phyloP scores from a whole-genome alignment of 108 stramenopile species.

The Cyclostephanos tholiformis region DNA sequence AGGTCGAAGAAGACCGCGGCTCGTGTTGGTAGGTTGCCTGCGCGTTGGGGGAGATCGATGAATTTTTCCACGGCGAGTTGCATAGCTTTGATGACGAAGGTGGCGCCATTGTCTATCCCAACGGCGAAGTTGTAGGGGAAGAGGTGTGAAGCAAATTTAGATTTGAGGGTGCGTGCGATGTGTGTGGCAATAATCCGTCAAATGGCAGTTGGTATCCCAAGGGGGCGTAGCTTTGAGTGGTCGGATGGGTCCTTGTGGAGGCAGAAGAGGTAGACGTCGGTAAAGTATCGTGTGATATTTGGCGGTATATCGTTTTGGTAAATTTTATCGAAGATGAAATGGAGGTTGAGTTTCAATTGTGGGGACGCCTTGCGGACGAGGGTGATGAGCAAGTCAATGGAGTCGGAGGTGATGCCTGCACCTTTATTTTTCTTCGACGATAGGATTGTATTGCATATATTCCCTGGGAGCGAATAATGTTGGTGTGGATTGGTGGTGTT shows the following conservation, averaged over 20 bases:
- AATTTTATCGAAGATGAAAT: constrained; percentile 4
- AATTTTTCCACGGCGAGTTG: too few relatives aligned
- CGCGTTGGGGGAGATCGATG: too few relatives aligned
- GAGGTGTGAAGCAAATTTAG: constrained; percentile 3
- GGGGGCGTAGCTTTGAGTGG: constrained; percentile 28
- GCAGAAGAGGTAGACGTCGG: constrained; percentile 31
- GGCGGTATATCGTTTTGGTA: background rate
- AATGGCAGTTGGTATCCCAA: constrained; percentile 35
- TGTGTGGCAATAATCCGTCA: constrained; percentile 23
- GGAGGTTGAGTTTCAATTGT: background rate
- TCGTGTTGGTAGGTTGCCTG: too few relatives aligned
- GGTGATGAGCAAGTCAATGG: constrained; percentile 8
- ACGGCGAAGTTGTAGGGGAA: too few relatives aligned
- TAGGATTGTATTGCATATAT: constrained; percentile 21
- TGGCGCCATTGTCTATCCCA: too few relatives aligned
- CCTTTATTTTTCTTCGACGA: background rate
- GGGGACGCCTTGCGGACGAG: constrained; percentile 4
- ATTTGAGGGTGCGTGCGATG: background rate
- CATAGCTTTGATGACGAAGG: too few relatives aligned
- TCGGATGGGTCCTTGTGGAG: constrained; percentile 37
- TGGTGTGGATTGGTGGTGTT: background rate
- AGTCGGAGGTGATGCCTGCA: constrained; percentile 7
- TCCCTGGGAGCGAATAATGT: constrained; percentile 16
- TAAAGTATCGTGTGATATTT: background rate
- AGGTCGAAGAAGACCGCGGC: too few relatives aligned